These are phyloP conservation scores for Ramichloridium luteum DNA, from an alignment of 2,329 filamentous ascomycete species.

Conservation along the genomic window DNA sequence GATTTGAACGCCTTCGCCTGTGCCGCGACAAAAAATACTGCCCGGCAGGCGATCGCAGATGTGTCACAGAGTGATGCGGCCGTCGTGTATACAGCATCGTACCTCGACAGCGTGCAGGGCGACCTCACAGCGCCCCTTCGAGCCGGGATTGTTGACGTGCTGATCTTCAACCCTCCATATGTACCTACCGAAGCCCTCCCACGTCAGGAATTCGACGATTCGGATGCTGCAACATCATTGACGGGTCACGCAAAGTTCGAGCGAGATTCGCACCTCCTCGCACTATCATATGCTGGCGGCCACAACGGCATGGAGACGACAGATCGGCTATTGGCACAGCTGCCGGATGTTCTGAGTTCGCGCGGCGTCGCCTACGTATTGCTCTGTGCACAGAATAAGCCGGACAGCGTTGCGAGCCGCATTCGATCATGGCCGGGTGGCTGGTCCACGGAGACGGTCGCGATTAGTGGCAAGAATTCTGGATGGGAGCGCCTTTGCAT, in stretches of 20 bases:
- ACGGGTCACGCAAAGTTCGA: slow-evolving; percentile 43
- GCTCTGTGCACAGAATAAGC: slow-evolving; percentile 82
- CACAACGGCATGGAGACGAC: slow-evolving; percentile 90
- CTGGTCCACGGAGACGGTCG: slow-evolving; percentile 70
- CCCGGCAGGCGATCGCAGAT: slow-evolving; percentile 38
- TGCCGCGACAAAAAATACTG: slow-evolving; percentile 58
- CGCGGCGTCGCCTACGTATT: slow-evolving; percentile 79
- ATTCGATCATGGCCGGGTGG: slow-evolving; percentile 45
- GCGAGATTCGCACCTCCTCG: slow-evolving; percentile 69
- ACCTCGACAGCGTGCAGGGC: slow-evolving; percentile 54
- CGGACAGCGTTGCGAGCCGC: slow-evolving; percentile 55
- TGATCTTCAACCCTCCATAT: slow-evolving; percentile 96
- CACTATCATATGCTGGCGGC: slow-evolving; percentile 81
- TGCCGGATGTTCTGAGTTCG: slow-evolving; percentile 51
- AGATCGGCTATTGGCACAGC: slow-evolving; percentile 56
- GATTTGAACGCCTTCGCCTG: slow-evolving; percentile 84
- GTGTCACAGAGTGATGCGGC: slow-evolving; percentile 18
- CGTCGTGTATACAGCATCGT: slow-evolving; percentile 31
- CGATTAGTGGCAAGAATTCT: slow-evolving; percentile 70
- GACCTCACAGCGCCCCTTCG: slow-evolving; percentile 57
- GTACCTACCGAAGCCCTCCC: slow-evolving; percentile 76
- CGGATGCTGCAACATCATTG: slow-evolving; percentile 6
- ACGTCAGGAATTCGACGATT: slow-evolving; percentile 1
- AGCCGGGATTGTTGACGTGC: slow-evolving; percentile 55
- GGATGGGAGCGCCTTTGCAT: slow-evolving; percentile 94